Percentiles rank a stretch among this genome's conserved stretches.
phyloP scores from a whole-genome alignment of 192 early-diverging fungal species.

The Podochytrium sp. region DNA sequence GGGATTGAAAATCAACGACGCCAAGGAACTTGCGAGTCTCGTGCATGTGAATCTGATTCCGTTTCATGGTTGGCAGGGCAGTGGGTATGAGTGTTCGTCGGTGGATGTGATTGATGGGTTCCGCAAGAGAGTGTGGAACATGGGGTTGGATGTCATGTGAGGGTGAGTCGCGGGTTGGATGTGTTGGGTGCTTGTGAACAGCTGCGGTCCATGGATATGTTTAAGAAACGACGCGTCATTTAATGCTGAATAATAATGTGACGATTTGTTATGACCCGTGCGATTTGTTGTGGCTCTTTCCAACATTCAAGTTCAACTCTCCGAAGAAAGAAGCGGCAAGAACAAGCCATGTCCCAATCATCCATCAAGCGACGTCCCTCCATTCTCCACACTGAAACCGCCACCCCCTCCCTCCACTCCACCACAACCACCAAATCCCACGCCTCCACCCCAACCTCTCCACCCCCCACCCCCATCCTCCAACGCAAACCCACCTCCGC shows the following conservation, averaged over 20 bases:
- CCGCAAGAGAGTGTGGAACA: conserved; percentile 21
- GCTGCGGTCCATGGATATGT: conserved; percentile 27
- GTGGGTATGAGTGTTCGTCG: conserved; percentile 63
- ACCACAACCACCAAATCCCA: not conserved
- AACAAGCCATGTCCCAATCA: no score
- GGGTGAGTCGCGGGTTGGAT: conserved; percentile 24
- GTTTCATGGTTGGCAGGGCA: conserved; percentile 89
- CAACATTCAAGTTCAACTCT: no score
- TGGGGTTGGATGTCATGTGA: conserved; percentile 17
- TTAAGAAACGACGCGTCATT: not conserved
- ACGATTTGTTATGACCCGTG: no score
- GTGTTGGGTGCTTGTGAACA: conserved; percentile 36
- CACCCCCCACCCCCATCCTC: not conserved
- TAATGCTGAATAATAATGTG: not conserved
- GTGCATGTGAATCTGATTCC: conserved; percentile 72
- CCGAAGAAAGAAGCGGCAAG: no score
- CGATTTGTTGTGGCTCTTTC: no score
- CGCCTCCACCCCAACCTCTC: not conserved
- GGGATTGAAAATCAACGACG: conserved; percentile 13
- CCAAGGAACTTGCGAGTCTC: conserved; percentile 51
- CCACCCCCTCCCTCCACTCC: not conserved
- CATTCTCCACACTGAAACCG: not conserved
- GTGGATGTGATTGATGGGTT: conserved; percentile 42
- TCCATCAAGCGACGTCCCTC: not conserved
- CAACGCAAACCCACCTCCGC: not conserved